These are phyloP conservation scores for Torulaspora microellipsoides DNA, from an alignment of 805 yeast genomes.

Conservation along the genomic window DNA sequence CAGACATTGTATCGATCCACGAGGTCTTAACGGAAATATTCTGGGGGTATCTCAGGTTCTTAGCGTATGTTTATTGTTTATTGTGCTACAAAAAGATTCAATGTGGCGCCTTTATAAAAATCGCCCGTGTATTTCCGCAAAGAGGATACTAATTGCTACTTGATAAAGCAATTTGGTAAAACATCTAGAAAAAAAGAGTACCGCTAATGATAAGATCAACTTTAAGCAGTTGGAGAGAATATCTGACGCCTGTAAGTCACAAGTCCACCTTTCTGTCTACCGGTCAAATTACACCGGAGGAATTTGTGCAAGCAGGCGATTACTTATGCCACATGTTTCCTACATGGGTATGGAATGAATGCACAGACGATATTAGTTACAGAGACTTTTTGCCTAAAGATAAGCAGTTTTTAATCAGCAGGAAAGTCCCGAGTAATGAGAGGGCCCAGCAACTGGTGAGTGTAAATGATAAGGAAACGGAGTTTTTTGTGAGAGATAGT, in stretches of 20 bases:
- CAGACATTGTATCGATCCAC: slow-evolving; percentile 2
- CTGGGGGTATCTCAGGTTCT: no score
- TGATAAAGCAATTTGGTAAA: no score
- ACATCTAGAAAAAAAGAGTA: neutral
- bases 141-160: no score
- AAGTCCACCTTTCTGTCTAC: slow-evolving; percentile 79
- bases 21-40: no score
- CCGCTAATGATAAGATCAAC: slow-evolving; percentile 61
- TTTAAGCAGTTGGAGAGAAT: slow-evolving; percentile 81
- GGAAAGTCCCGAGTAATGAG: slow-evolving; percentile 80
- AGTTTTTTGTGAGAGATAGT: slow-evolving; percentile 23
- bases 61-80: no score
- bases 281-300: slow-evolving; percentile 94
- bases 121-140: no score
- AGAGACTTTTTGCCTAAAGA: slow-evolving; percentile 73
- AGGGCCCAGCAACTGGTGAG: slow-evolving; percentile 57
- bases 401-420: slow-evolving; percentile 82
- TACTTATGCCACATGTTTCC: slow-evolving; percentile 88
- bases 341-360: slow-evolving; percentile 86
- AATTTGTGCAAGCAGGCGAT: slow-evolving; percentile 92
- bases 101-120: no score
- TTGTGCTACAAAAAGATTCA: no score
- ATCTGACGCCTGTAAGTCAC: slow-evolving; percentile 84
- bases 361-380: slow-evolving; percentile 36
- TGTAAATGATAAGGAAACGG: slow-evolving; percentile 37